Evolutionary conservation across 129 eudicot genomes (phyloP).

Genomic region (Artemisia annua): DNA sequence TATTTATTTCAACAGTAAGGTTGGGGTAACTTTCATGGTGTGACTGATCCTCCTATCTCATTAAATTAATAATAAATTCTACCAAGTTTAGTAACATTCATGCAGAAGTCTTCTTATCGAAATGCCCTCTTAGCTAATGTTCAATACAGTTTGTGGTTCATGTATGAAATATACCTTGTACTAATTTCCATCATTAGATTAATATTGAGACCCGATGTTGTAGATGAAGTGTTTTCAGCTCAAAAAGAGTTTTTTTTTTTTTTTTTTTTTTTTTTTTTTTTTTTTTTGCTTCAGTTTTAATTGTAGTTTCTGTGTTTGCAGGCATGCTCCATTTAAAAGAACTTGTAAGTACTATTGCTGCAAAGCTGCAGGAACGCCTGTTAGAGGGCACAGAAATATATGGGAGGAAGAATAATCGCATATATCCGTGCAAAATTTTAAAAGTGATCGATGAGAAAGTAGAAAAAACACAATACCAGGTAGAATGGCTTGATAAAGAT

Average conservation of each 20-base stretch:
- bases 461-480: slow-evolving; percentile 63
- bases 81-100: neutral
- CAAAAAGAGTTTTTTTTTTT: neutral
- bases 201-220: neutral
- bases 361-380: slow-evolving; percentile 58
- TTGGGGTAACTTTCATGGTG: neutral
- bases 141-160: neutral
- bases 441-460: slow-evolving; percentile 61
- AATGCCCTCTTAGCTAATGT: neutral
- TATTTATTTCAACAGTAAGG: too few species aligned
- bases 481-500: slow-evolving; percentile 86
- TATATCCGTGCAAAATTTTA: slow-evolving; percentile 71
- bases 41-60: neutral
- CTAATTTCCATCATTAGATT: neutral
- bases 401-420: slow-evolving; percentile 68
- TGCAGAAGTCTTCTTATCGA: neutral
- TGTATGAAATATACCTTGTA: neutral
- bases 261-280: neutral
- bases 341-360: slow-evolving; percentile 58
- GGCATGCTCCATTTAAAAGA: slow-evolving; percentile 85
- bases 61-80: neutral
- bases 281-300: neutral
- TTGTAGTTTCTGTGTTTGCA: slow-evolving; percentile 29
- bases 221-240: neutral
- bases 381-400: slow-evolving; percentile 71